phyloP scores from a whole-genome alignment of 2,329 filamentous ascomycete species.

The Aspergillus tubingensis region DNA sequence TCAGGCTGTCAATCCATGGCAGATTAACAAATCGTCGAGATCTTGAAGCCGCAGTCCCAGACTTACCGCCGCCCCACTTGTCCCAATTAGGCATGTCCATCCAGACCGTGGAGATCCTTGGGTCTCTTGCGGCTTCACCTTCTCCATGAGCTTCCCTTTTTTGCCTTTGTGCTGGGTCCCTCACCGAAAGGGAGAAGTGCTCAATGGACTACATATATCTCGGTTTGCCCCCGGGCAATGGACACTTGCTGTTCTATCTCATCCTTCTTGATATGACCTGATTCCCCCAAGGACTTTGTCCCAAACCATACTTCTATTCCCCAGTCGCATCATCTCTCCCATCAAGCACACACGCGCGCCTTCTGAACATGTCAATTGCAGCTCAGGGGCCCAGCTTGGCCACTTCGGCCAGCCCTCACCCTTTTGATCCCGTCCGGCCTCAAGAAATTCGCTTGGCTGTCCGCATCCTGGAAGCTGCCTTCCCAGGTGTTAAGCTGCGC shows the following conservation, averaged over 20 bases:
- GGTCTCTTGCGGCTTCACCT: background rate
- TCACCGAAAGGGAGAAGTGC: background rate
- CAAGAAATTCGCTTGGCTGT: conserved; percentile 41
- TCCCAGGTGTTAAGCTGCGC: conserved; percentile 41
- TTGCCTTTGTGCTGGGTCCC: background rate
- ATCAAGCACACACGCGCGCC: background rate
- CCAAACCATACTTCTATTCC: background rate
- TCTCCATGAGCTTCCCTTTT: background rate
- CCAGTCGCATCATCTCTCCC: background rate
- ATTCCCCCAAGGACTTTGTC: background rate
- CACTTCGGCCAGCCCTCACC: conserved; percentile 31
- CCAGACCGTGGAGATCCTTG: conserved; percentile 15
- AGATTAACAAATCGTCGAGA: background rate
- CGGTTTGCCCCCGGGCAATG: background rate
- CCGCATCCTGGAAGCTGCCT: conserved; percentile 38
- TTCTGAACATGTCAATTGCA: conserved; percentile 15
- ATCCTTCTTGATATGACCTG: background rate
- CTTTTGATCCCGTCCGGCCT: conserved; percentile 42
- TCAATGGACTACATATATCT: background rate
- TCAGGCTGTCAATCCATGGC: background rate
- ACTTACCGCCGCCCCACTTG: conserved; percentile 5
- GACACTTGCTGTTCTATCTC: background rate
- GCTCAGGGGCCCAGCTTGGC: conserved; percentile 15
- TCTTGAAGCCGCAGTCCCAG: background rate
- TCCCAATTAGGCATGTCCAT: conserved; percentile 34